Evolutionary conservation across 2,329 filamentous ascomycete species (phyloP).

Genomic region (Coniochaeta sp.): DNA sequence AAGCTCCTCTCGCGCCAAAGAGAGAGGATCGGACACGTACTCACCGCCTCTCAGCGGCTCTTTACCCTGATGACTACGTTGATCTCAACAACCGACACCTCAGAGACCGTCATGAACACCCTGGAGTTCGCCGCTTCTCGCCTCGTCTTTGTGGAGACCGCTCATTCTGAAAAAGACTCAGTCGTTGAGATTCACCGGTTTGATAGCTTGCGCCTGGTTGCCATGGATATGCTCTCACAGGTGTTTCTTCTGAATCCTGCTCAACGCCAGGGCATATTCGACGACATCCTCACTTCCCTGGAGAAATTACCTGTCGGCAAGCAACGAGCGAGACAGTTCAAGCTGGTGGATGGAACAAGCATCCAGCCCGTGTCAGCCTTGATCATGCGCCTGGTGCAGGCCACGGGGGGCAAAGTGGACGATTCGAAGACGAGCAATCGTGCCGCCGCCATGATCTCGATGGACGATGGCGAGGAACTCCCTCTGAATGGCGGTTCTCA

Average conservation of each 20-base stretch:
- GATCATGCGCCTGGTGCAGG: conserved; percentile 90
- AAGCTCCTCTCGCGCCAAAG: conserved; percentile 61
- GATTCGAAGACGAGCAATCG: conserved; percentile 34
- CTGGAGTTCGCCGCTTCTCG: conserved; percentile 76
- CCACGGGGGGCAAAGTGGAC: conserved; percentile 64
- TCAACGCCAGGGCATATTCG: conserved; percentile 77
- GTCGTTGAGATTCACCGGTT: conserved; percentile 80
- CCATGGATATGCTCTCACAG: conserved; percentile 90
- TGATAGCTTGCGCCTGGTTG: conserved; percentile 79
- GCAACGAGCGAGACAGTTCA: conserved; percentile 88
- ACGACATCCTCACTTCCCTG: conserved; percentile 83
- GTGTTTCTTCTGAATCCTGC: conserved; percentile 80
- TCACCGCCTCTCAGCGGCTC: conserved; percentile 68
- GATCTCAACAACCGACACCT: conserved; percentile 76
- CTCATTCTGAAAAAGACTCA: conserved; percentile 81
- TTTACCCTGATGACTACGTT: conserved; percentile 69
- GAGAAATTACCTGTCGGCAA: conserved; percentile 92
- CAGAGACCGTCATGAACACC: conserved; percentile 76
- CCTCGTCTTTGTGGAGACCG: conserved; percentile 91
- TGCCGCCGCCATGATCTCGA: conserved; percentile 31
- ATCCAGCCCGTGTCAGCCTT: conserved; percentile 93
- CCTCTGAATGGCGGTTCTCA: conserved; percentile 19
- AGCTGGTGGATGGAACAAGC: conserved; percentile 75
- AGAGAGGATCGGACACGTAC: conserved; percentile 57
- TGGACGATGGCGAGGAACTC: conserved; percentile 29